Conservation (phyloP, 306 rosid genomes). For the Malus fusca region DNA sequence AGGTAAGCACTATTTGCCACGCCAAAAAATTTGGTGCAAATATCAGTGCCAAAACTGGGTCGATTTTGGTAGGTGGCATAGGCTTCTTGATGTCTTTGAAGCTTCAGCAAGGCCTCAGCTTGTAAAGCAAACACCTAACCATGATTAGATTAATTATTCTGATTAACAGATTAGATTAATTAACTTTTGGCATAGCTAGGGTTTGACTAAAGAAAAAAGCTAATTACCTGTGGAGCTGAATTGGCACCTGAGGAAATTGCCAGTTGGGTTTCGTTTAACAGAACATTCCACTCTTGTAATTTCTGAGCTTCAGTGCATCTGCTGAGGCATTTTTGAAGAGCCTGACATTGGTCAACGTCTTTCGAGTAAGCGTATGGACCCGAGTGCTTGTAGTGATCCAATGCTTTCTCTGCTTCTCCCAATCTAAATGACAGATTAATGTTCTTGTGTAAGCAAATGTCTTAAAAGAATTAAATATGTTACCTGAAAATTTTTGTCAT, state of each 20-base stretch:
- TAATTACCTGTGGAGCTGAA: constrained; percentile 67
- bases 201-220: constrained; percentile 6
- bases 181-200: neutral
- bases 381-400: constrained; percentile 42
- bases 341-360: constrained; percentile 40
- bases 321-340: constrained; percentile 51
- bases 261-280: constrained; percentile 56
- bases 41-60: constrained; percentile 45
- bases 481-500: neutral
- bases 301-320: constrained; percentile 56
- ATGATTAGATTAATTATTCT: neutral
- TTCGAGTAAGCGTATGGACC: constrained; percentile 29
- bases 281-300: constrained; percentile 51
- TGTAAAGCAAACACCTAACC: constrained; percentile 68
- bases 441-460: neutral
- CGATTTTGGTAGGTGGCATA: constrained; percentile 45
- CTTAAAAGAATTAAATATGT: neutral
- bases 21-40: constrained; percentile 53
- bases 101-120: constrained; percentile 79
- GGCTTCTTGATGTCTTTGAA: constrained; percentile 71
- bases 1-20: constrained; percentile 39
- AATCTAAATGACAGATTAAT: constrained; percentile 36
- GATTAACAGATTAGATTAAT: neutral
- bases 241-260: constrained; percentile 65
- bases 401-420: constrained; percentile 77